Conservation (phyloP, 306 rosid species). For the Aeschynomene evenia region DNA sequence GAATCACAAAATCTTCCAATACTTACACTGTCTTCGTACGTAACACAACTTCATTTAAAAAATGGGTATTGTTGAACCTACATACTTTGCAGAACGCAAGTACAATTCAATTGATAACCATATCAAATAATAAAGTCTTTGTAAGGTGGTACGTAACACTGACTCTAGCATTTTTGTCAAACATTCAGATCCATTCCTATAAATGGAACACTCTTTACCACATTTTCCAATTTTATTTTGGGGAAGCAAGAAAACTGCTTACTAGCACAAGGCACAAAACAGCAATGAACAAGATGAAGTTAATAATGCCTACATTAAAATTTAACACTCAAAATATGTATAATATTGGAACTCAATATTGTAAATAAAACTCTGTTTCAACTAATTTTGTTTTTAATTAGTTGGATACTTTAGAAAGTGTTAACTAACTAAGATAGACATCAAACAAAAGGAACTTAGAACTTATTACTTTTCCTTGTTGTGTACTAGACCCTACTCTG, state of each 20-base stretch:
- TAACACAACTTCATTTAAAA: background rate
- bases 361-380: background rate
- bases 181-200: background rate
- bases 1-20: too few species aligned
- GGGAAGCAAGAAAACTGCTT: background rate
- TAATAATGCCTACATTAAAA: background rate
- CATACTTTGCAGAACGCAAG: background rate
- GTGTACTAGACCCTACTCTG: conserved; percentile 28
- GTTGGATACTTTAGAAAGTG: background rate
- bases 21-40: too few species aligned
- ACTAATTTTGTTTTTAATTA: background rate
- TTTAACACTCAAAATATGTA: background rate
- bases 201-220: background rate
- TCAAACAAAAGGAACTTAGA: conserved; percentile 50
- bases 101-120: background rate
- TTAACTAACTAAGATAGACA: conserved; percentile 57
- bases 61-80: background rate
- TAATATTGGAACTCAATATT: background rate
- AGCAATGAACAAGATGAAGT: background rate
- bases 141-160: background rate
- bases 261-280: background rate
- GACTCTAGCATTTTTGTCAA: background rate
- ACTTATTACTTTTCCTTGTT: conserved; percentile 33
- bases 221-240: background rate
- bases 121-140: background rate